Percentiles rank a stretch among this genome's conserved stretches.
Evolutionary conservation across 441 rosid genomes (phyloP).

Genomic region (Theobroma grandiflorum): DNA sequence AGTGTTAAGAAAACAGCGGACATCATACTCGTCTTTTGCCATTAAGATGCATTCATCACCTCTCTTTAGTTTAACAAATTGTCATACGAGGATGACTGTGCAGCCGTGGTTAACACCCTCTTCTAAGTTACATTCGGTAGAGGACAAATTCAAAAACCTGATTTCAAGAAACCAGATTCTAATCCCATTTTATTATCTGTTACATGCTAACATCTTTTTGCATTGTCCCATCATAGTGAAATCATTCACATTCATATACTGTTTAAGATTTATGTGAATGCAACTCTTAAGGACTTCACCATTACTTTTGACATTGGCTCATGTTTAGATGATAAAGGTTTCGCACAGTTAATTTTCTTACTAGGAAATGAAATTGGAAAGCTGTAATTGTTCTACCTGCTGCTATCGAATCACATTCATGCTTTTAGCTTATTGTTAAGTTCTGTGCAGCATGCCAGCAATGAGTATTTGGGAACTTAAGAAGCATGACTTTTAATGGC

Average conservation of each 20-base stretch:
- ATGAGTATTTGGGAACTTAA: conserved; percentile 13
- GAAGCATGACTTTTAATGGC: background rate
- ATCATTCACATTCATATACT: conserved; percentile 6
- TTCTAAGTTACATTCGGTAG: conserved; percentile 3
- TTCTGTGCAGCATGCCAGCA: conserved; percentile 2
- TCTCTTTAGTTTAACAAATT: conserved; percentile 12
- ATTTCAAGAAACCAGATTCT: conserved; percentile 6
- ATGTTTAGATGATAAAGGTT: background rate
- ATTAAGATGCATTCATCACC: background rate
- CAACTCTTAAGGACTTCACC: background rate
- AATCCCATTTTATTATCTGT: background rate
- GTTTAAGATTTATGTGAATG: background rate
- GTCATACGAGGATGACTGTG: background rate
- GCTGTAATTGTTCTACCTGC: background rate
- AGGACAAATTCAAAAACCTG: conserved; percentile 17
- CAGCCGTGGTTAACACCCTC: background rate
- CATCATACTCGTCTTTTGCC: conserved; percentile 25
- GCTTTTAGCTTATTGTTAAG: too few species aligned
- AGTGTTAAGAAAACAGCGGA: conserved; percentile 40
- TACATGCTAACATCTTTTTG: conserved; percentile 1
- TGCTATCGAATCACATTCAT: background rate
- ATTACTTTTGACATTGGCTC: conserved; percentile 2
- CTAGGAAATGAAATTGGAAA: background rate
- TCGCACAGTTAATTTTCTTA: background rate
- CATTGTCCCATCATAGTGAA: conserved; percentile 12